Base-by-base conservation (phyloP, 257 asterid species). In the Leptodermis oblonga region DNA sequence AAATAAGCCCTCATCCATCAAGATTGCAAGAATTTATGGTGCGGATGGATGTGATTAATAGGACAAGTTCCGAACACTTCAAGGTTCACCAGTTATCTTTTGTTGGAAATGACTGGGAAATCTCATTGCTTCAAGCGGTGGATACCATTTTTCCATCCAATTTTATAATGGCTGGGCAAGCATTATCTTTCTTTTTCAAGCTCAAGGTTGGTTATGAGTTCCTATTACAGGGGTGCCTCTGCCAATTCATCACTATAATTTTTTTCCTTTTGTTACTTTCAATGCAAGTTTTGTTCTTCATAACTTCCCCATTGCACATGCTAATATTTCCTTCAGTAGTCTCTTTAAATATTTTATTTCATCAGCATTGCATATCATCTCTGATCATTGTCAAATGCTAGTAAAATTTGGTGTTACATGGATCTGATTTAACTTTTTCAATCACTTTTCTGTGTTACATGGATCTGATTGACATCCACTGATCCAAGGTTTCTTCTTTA, bases 41-140 rank as follows among this genome's bases (percentile, higher is more conserved):
- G 64, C 88, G 84, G 76, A 89, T 93, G 99, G 96, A 93, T 77
- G 85, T 86, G 55, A 60, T 88, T 76, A 94, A 94, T 84, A 84
- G 78, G 80, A 89, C 99, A 61, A 85, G 81, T 81, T 87, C 92
- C 34, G 86, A 91, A 83, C 79, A 78, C 73, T 91, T 88, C 83
- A 90, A 81, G 86, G 78, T 94, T 81, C 96, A 82, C 67, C 99
- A 94, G 60, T 83, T 94, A 76, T 94, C 97, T 65, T 87, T 90
- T 79, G 86, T 86, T 65, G 95, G 96, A 73, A 80, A 89, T 70
- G 85, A 85, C 72, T 94, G 99, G 99, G 90, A 89, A 73, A 87
- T 94, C 72, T 76, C 88, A 52, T 76, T 89, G 78, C 89, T 94
- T 75, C 89, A 83, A 67, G 89, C 94, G 49, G 65, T 82, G 42